These are phyloP conservation scores for Microdochium trichocladiopsis DNA, from an alignment of 2,329 filamentous ascomycete genomes.

Conservation along the genomic window DNA sequence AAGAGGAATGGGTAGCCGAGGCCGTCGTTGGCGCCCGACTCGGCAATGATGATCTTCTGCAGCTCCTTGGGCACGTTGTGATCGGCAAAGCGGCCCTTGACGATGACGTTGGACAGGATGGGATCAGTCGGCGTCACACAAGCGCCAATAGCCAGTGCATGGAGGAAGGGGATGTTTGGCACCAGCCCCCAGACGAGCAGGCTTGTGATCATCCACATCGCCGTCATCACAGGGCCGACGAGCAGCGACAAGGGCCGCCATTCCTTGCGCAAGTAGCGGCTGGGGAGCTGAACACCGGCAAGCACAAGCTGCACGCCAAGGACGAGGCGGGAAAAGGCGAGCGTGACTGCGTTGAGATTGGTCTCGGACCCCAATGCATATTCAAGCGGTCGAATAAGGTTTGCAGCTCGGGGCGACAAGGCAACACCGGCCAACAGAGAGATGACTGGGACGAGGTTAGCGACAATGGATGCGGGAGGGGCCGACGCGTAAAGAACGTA, in stretches of 20 bases:
- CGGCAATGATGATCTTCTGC: slow-evolving; percentile 73
- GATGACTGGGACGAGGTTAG: slow-evolving; percentile 64
- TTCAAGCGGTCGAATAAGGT: slow-evolving; percentile 67
- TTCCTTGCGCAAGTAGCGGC: slow-evolving; percentile 70
- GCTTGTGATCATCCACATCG: slow-evolving; percentile 82
- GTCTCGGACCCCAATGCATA: slow-evolving; percentile 55
- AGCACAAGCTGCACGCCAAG: slow-evolving; percentile 86
- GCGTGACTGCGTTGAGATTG: slow-evolving; percentile 64
- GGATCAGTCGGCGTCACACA: slow-evolving; percentile 93
- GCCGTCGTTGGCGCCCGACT: slow-evolving; percentile 86
- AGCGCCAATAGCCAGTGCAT: slow-evolving; percentile 72
- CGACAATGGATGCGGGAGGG: too few relatives aligned
- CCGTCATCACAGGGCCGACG: slow-evolving; percentile 75
- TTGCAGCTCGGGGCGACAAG: slow-evolving; percentile 71
- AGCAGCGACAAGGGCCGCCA: slow-evolving; percentile 70
- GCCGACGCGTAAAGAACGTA: slow-evolving; percentile 51
- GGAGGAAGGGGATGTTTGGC: slow-evolving; percentile 64
- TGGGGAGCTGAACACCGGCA: slow-evolving; percentile 81
- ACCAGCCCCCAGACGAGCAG: slow-evolving; percentile 72
- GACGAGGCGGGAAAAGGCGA: slow-evolving; percentile 81
- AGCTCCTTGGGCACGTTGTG: slow-evolving; percentile 78
- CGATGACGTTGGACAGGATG: slow-evolving; percentile 79
- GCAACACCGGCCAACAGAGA: slow-evolving; percentile 71
- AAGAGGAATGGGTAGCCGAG: slow-evolving; percentile 86
- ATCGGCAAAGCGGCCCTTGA: slow-evolving; percentile 90